A percentile compares a stretch with the other conserved stretches of the same genome.
phyloP scores from a whole-genome alignment of 352 stramenopile genomes.

The Poterioochromonas sp. region DNA sequence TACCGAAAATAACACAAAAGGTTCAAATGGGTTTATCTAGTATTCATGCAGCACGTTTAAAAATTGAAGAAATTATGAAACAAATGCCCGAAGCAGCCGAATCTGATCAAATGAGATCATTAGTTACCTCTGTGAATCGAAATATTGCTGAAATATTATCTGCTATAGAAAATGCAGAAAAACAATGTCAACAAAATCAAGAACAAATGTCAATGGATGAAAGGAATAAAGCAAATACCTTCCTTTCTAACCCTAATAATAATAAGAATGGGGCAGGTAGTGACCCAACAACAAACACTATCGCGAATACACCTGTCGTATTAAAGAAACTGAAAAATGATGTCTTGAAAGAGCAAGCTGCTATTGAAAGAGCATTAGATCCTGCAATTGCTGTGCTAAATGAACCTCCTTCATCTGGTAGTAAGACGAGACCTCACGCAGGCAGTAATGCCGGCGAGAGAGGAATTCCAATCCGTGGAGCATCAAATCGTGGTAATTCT shows the following conservation, averaged over 20 bases:
- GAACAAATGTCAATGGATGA: neutral
- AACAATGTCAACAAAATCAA: neutral
- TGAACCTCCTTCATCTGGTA: neutral
- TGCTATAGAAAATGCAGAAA: conserved; percentile 2
- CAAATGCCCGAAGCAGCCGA: neutral
- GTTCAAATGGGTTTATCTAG: conserved; percentile 16
- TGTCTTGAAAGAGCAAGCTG: neutral
- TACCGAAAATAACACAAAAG: neutral
- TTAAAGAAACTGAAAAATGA: conserved; percentile 27
- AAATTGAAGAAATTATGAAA: conserved; percentile 12
- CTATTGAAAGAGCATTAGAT: conserved; percentile 17
- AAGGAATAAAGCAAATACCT: no score
- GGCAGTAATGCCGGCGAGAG: neutral
- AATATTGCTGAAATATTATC: conserved; percentile 24
- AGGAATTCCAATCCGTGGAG: neutral
- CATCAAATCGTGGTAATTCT: neutral
- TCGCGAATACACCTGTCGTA: neutral
- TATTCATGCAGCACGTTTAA: conserved; percentile 5
- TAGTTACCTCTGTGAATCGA: neutral
- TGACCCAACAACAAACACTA: neutral
- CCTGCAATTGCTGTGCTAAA: neutral
- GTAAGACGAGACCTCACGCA: no score
- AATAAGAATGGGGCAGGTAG: neutral
- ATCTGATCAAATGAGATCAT: neutral
- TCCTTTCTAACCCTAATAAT: no score